Base-by-base conservation (phyloP, 768 basidiomycete species). In the Mycena albidolilacea region DNA sequence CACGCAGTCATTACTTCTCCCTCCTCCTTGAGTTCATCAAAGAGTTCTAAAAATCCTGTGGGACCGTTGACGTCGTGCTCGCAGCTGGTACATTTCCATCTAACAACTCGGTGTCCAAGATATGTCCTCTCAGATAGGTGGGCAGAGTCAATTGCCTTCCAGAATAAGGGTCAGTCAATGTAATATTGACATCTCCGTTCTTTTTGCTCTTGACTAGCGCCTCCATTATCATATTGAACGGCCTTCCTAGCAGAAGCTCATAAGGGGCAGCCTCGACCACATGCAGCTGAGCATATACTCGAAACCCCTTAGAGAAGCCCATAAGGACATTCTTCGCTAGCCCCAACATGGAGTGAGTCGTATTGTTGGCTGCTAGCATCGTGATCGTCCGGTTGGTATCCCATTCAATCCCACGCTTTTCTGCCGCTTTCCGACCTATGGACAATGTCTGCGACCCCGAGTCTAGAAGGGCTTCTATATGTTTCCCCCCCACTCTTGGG, bases 11-110 rank as follows among this genome's bases (percentile, higher is more conserved):
- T 64, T 50, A 64, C 23, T 23, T 23, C 23, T 23, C 23, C 23
- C 23, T 23, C 23, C 23, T 23, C 23, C 23, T 23, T 23, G 62
- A 64, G 62, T 37, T 64, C 62, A 35, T 64, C 10, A 43, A 64
- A 64, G 14, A 64, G 15, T 23, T 5, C 17, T 19, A 23, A 64
- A 64, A 64, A 64, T 64, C 62, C 62, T 64, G 46, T 5, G 23
- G 46, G 21, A 12, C 30, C 30, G 2, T 30, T 4, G 30, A 30
- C 2, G 30, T 30, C 3, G 3, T 3, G 30, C 30, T 14, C 6
- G 30, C 30, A 30, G 30, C 41, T 43, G 6, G 6, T 5, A 1
- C 5, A 14, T 43, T 5, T 30, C 4, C 30, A 30, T 30, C 30
- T 30, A 30, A 30, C 41, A 14, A 43, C 14, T 43, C 41, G 10